These are phyloP conservation scores for Thalassiosira hispida DNA, from an alignment of 352 stramenopile genomes.

Conservation along the genomic window DNA sequence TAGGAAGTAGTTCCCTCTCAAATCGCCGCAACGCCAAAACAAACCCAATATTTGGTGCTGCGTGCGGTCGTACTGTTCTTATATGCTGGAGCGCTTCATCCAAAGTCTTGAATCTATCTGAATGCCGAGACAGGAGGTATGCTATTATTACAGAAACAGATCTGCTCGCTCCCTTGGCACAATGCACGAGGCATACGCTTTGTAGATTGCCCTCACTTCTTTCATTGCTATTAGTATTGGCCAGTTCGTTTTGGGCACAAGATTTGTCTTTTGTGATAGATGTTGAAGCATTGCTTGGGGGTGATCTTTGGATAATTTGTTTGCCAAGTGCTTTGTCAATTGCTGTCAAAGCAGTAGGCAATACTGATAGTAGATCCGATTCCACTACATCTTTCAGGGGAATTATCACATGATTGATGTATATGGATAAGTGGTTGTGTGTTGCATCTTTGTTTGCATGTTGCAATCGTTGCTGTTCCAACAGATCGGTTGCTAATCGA, in stretches of 20 bases:
- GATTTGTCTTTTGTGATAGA: background rate
- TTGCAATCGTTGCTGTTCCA: conserved; percentile 32
- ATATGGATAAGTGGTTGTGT: conserved; percentile 7
- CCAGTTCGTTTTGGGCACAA: background rate
- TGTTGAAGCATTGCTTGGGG: background rate
- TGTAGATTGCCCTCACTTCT: conserved; percentile 12
- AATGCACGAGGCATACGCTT: conserved; percentile 60
- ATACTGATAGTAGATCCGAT: conserved; percentile 44
- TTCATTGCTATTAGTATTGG: conserved; percentile 6
- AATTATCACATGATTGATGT: conserved; percentile 41
- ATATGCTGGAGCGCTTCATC: conserved; percentile 45
- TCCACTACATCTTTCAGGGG: conserved; percentile 40
- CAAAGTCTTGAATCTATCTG: conserved; percentile 39
- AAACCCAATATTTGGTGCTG: conserved; percentile 56
- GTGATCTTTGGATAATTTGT: background rate
- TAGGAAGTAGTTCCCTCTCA: conserved; percentile 7
- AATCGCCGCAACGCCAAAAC: conserved; percentile 36
- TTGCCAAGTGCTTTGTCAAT: conserved; percentile 48
- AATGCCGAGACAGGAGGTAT: conserved; percentile 50
- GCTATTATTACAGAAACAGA: conserved; percentile 57
- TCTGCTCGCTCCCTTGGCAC: conserved; percentile 48
- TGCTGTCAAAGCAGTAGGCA: conserved; percentile 19
- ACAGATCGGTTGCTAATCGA: conserved; percentile 25
- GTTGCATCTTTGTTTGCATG: conserved; percentile 1
- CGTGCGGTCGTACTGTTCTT: conserved; percentile 33